A percentile compares a stretch with the other conserved stretches of the same genome.
These are phyloP conservation scores for Termitomyces sp. DNA, from an alignment of 768 basidiomycete genomes.

Conservation along the genomic window DNA sequence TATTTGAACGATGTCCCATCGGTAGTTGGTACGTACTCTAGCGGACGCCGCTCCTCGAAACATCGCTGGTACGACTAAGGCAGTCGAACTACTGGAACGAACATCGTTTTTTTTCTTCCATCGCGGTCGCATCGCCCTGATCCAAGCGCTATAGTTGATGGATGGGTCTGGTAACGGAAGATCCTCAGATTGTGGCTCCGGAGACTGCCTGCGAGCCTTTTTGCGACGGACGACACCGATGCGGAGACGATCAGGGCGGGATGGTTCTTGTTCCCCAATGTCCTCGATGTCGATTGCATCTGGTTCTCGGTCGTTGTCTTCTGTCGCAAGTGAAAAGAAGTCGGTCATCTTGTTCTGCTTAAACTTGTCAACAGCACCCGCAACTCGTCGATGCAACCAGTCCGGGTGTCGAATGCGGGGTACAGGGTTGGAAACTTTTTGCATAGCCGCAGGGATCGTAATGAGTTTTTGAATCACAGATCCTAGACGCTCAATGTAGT, in stretches of 20 bases:
- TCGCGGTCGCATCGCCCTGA: conserved; percentile 68
- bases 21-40: conserved; percentile 54
- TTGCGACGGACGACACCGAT: conserved; percentile 56
- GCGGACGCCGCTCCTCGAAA: conserved; percentile 47
- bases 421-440: conserved; percentile 95
- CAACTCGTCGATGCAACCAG: conserved; percentile 91
- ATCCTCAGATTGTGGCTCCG: conserved; percentile 37
- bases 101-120: conserved; percentile 68
- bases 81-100: conserved; percentile 36
- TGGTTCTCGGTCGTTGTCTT: conserved; percentile 26
- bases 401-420: conserved; percentile 95
- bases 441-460: conserved; percentile 98
- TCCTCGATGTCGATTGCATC: conserved; percentile 64
- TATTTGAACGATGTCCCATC: conserved; percentile 94
- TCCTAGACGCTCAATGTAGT: conserved; percentile 96
- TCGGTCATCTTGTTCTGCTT: conserved; percentile 97
- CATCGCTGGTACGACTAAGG: conserved; percentile 63
- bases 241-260: conserved; percentile 30
- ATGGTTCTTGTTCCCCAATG: conserved; percentile 25
- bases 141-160: conserved; percentile 70
- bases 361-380: conserved; percentile 90
- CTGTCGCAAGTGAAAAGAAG: conserved; percentile 64
- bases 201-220: conserved; percentile 35
- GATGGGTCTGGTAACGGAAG: conserved; percentile 58
- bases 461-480: conserved; percentile 99